phyloP scores from a whole-genome alignment of 2,329 filamentous ascomycete genomes.

The Paramyrothecium roridum region DNA sequence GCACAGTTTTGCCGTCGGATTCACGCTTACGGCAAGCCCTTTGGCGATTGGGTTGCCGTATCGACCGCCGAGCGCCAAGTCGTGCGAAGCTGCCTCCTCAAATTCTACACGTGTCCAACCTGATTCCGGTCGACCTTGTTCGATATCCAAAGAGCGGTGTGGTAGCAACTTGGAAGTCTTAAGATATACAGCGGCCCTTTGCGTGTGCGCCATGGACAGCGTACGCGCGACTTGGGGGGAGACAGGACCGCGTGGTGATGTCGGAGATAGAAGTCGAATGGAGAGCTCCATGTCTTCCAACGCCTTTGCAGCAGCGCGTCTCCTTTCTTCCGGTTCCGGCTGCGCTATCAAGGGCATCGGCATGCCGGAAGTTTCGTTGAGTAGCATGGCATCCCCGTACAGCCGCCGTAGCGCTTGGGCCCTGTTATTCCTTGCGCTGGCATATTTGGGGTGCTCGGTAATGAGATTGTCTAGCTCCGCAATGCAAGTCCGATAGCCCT shows the following conservation, averaged over 20 bases:
- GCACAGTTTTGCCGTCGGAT: slow-evolving; percentile 67
- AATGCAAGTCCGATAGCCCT: slow-evolving; percentile 45
- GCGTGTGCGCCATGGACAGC: slow-evolving; percentile 67
- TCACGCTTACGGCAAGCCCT: slow-evolving; percentile 60
- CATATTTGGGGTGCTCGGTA: slow-evolving; percentile 58
- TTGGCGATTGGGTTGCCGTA: slow-evolving; percentile 66
- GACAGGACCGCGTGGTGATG: slow-evolving; percentile 45
- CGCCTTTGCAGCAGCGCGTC: slow-evolving; percentile 33
- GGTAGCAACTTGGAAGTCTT: slow-evolving; percentile 50
- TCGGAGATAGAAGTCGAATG: slow-evolving; percentile 56
- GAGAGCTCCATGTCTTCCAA: slow-evolving; percentile 55
- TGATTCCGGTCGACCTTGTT: slow-evolving; percentile 37
- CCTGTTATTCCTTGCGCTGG: slow-evolving; percentile 71
- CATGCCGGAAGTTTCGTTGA: slow-evolving; percentile 33
- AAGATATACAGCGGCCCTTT: slow-evolving; percentile 64
- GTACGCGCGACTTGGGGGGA: slow-evolving; percentile 64
- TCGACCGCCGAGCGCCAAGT: slow-evolving; percentile 62
- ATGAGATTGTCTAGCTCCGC: slow-evolving; percentile 54
- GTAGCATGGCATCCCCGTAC: slow-evolving; percentile 58
- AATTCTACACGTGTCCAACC: slow-evolving; percentile 53
- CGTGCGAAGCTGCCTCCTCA: slow-evolving; percentile 59
- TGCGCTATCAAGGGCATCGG: slow-evolving; percentile 38
- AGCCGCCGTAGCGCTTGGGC: slow-evolving; percentile 63
- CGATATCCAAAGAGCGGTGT: slow-evolving; percentile 33
- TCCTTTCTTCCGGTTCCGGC: slow-evolving; percentile 32